phyloP scores from a whole-genome alignment of 2,329 filamentous ascomycete species.

The Neofusicoccum ribis region DNA sequence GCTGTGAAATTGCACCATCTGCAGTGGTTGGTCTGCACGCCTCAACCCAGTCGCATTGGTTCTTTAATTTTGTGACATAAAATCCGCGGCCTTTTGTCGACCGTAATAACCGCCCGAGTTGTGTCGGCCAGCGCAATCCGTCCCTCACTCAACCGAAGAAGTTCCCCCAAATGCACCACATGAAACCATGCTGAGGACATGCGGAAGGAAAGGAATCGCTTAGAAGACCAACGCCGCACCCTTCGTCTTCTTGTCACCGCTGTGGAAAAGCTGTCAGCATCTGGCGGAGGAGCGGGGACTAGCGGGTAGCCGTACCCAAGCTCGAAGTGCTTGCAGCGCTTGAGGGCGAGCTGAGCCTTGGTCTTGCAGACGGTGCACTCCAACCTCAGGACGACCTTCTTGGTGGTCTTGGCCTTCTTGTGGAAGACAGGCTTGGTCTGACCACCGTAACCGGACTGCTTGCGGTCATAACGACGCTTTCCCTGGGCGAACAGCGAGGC shows the following conservation, averaged over 20 bases:
- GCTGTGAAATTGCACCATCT: background rate
- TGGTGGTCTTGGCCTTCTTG: slow-evolving; percentile 99
- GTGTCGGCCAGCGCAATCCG: slow-evolving; percentile 10
- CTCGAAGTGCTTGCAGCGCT: slow-evolving; percentile 99
- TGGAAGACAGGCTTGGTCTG: slow-evolving; percentile 99
- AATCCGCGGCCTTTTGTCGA: slow-evolving; percentile 12
- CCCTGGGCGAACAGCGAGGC: slow-evolving; percentile 95
- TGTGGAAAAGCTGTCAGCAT: slow-evolving; percentile 41
- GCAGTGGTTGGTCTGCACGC: slow-evolving; percentile 12
- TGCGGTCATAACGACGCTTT: slow-evolving; percentile 93
- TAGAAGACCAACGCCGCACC: slow-evolving; percentile 99
- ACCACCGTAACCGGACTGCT: slow-evolving; percentile 99
- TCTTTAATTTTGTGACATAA: slow-evolving; percentile 19
- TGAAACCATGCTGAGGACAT: slow-evolving; percentile 34
- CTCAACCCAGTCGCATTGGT: slow-evolving; percentile 20
- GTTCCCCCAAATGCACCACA: slow-evolving; percentile 20
- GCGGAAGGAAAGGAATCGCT: slow-evolving; percentile 55
- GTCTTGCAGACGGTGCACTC: slow-evolving; percentile 98
- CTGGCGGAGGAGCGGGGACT: background rate
- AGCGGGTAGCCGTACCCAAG: slow-evolving; percentile 72
- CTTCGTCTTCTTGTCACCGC: slow-evolving; percentile 99
- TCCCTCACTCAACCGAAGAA: slow-evolving; percentile 19
- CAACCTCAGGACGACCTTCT: slow-evolving; percentile 98
- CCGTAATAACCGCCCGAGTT: slow-evolving; percentile 5
- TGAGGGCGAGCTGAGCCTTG: slow-evolving; percentile 95